Conservation (phyloP, 2,329 filamentous ascomycete species). For the Elsinoe ampelina region DNA sequence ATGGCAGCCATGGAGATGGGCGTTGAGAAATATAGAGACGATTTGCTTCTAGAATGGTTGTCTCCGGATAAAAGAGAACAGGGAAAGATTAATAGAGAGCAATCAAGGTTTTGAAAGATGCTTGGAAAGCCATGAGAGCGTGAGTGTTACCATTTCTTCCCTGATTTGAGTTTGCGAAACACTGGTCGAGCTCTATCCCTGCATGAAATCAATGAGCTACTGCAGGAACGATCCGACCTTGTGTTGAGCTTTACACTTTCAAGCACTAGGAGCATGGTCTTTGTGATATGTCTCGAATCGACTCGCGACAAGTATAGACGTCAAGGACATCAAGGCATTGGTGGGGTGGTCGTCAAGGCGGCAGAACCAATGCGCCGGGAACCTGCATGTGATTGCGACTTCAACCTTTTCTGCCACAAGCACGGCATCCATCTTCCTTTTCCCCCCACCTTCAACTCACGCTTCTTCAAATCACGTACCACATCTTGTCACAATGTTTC, state of each 20-base stretch:
- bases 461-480: not conserved
- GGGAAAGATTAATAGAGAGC: conserved; percentile 1
- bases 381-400: conserved; percentile 1
- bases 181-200: not conserved
- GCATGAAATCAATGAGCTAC: too few relatives aligned
- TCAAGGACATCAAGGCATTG: not conserved
- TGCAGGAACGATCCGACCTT: too few relatives aligned
- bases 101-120: not conserved
- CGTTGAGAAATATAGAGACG: not conserved
- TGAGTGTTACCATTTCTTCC: not conserved
- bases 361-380: not conserved
- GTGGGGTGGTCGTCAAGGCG: not conserved
- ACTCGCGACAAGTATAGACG: not conserved
- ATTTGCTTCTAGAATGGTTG: not conserved
- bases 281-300: not conserved
- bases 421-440: not conserved
- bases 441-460: not conserved
- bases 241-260: too few relatives aligned
- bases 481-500: not conserved
- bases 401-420: not conserved
- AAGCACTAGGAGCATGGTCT: too few relatives aligned
- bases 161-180: conserved; percentile 2
- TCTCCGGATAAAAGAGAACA: not conserved
- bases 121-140: not conserved
- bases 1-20: not conserved